Evolutionary conservation across 768 basidiomycete species (phyloP).

Genomic region (Chalciporus chontae): DNA sequence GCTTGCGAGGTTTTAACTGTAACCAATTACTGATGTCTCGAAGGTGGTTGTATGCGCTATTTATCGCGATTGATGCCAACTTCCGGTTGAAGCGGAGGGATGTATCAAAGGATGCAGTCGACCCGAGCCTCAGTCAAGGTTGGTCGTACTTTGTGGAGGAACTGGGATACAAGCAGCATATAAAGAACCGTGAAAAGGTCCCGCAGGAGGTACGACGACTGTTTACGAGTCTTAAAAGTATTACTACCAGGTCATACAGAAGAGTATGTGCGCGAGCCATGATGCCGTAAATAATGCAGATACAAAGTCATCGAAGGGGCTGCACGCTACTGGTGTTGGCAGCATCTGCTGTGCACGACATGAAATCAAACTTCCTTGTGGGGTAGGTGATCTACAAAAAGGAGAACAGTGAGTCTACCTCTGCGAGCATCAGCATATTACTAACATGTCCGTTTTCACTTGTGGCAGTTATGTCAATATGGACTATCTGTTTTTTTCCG

Average conservation of each 20-base stretch:
- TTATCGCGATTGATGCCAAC: conserved; percentile 28
- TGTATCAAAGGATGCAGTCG: conserved; percentile 6
- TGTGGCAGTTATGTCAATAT: conserved; percentile 2
- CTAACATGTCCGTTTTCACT: too few species aligned
- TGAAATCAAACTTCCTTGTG: conserved; percentile 1
- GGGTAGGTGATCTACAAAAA: neutral
- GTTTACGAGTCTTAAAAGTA: too few species aligned
- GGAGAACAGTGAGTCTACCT: neutral
- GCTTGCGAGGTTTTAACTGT: neutral
- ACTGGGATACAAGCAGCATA: conserved; percentile 17
- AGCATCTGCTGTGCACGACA: neutral
- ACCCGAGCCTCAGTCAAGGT: conserved; percentile 22
- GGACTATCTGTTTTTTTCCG: neutral
- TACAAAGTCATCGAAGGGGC: neutral
- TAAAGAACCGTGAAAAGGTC: too few species aligned
- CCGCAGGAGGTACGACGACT: too few species aligned
- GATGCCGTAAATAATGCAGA: conserved; percentile 2
- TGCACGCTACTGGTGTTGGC: neutral
- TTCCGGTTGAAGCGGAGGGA: conserved; percentile 24
- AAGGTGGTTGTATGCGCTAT: conserved; percentile 21
- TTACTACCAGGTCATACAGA: too few species aligned
- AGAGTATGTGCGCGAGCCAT: neutral
- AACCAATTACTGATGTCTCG: neutral
- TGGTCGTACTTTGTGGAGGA: conserved; percentile 27
- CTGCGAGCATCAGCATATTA: too few species aligned